A percentile compares a stretch with the other conserved stretches of the same genome.
Conservation (phyloP, 2,329 filamentous ascomycete genomes). For the Verticillium tricorpus region DNA sequence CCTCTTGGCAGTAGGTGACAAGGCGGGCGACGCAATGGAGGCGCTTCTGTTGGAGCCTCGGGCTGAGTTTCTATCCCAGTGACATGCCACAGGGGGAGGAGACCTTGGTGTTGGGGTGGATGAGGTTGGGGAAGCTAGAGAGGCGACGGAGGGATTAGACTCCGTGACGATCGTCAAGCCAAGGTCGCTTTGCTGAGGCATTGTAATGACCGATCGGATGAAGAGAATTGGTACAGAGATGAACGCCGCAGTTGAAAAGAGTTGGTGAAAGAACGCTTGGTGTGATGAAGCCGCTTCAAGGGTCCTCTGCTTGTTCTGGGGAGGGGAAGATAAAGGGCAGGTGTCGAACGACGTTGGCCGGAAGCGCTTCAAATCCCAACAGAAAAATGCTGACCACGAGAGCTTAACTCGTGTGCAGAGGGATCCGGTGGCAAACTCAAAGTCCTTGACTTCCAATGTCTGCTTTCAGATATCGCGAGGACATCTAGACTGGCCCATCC, state of each 20-base stretch:
- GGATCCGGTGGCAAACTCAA: neutral
- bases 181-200: neutral
- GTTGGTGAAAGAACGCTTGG: neutral
- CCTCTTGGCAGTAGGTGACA: neutral
- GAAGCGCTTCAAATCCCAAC: neutral
- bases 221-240: neutral
- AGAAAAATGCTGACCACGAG: neutral
- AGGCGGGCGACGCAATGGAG: neutral
- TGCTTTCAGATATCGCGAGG: neutral
- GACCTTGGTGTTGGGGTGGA: neutral
- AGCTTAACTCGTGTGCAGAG: neutral
- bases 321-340: neutral
- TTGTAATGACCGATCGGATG: neutral
- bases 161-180: neutral
- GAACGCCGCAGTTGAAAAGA: neutral
- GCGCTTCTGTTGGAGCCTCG: neutral
- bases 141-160: neutral
- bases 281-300: neutral
- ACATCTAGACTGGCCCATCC: neutral
- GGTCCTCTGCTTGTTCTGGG: neutral
- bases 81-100: neutral
- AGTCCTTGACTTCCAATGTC: neutral
- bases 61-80: neutral
- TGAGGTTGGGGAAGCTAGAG: neutral
- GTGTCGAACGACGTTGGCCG: neutral